phyloP scores from a whole-genome alignment of 2,329 filamentous ascomycete species.

The Talaromyces pinophilus region DNA sequence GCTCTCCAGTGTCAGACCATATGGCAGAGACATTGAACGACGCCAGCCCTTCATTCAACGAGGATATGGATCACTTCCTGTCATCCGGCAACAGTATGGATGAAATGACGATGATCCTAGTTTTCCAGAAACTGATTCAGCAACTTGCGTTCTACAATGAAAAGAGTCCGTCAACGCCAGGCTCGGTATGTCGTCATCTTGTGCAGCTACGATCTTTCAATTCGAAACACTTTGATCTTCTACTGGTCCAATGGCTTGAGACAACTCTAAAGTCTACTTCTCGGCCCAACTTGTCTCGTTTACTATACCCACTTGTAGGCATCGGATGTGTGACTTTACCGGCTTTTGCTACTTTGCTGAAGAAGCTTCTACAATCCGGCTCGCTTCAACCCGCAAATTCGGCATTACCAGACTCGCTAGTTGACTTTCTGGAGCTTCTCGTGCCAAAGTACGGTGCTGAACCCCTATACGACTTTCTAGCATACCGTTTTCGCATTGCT shows the following conservation, averaged over 20 bases:
- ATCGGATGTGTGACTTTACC: slow-evolving; percentile 49
- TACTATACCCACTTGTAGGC: slow-evolving; percentile 46
- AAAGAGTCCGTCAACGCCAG: slow-evolving; percentile 35
- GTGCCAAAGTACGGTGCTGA: slow-evolving; percentile 26
- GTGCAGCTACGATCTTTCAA: slow-evolving; percentile 48
- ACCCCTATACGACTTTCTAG: slow-evolving; percentile 36
- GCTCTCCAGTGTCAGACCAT: slow-evolving; percentile 52
- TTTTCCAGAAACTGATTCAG: slow-evolving; percentile 46
- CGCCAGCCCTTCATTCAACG: slow-evolving; percentile 43
- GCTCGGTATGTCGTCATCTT: slow-evolving; percentile 45
- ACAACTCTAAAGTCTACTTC: slow-evolving; percentile 38
- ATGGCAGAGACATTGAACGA: slow-evolving; percentile 46
- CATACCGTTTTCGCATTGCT: slow-evolving; percentile 44
- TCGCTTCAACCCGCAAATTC: slow-evolving; percentile 29
- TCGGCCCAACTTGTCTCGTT: slow-evolving; percentile 34
- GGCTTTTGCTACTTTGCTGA: slow-evolving; percentile 41
- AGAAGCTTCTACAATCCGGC: slow-evolving; percentile 34
- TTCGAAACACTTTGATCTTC: slow-evolving; percentile 45
- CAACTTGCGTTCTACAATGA: slow-evolving; percentile 36
- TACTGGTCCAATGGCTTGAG: slow-evolving; percentile 48
- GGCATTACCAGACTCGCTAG: slow-evolving; percentile 32
- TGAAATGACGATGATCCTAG: slow-evolving; percentile 44
- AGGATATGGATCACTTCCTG: slow-evolving; percentile 50
- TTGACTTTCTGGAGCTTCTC: slow-evolving; percentile 39
- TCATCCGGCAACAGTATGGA: slow-evolving; percentile 50